Base-by-base conservation (phyloP, 495 filamentous ascomycete genomes). In the Tuber borchii region DNA sequence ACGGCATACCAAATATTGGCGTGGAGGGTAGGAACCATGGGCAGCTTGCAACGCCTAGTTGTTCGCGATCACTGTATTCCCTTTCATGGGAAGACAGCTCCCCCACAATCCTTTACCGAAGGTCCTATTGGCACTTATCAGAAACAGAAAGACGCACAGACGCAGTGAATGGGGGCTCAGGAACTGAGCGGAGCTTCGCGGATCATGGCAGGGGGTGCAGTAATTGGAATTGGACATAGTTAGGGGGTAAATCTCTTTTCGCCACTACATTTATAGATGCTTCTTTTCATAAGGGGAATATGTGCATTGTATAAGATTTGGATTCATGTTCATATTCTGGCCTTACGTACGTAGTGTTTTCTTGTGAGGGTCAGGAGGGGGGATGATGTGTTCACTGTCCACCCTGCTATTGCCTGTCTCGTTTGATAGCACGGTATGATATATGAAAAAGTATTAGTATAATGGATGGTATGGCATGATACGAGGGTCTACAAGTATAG, bases 1-100 rank as follows among this genome's bases (percentile, higher is more conserved):
- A 61, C 73, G 39, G 76, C 77, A 48, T 79, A 79, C 65, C 48
- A 75, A 34, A 75, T 79, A 20, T 26, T 79, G 31, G 74, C 76
- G 37, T 69, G 71, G 70, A 82, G 70, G 43, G 76, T 81, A 31
- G 79, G 76, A 31, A 45, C n/a, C 31, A 45, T n/a, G 14, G 31
- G 10, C n/a, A 61, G 56, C n/a, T 61, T 61, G 56, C n/a, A 61
- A 31, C n/a, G n/a, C 56, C 56, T 61, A 2, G 26, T 61, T 61
- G n/a, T 61, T 61, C 56, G 56, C 31, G 56, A 61, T 61, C 56
- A 61, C 56, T n/a, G 56, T 16, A 61, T 61, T 31, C 56, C 56
- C 56, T 61, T 31, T 31, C 56, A 61, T n/a, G 56, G 56, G 56
- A n/a, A 61, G 26, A 61, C 56, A 31, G 56, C 31, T 22, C 56